A percentile compares a stretch with the other conserved stretches of the same genome.
phyloP scores from a whole-genome alignment of 1,139 yeast genomes.

The Suhomyces bokatorum region DNA sequence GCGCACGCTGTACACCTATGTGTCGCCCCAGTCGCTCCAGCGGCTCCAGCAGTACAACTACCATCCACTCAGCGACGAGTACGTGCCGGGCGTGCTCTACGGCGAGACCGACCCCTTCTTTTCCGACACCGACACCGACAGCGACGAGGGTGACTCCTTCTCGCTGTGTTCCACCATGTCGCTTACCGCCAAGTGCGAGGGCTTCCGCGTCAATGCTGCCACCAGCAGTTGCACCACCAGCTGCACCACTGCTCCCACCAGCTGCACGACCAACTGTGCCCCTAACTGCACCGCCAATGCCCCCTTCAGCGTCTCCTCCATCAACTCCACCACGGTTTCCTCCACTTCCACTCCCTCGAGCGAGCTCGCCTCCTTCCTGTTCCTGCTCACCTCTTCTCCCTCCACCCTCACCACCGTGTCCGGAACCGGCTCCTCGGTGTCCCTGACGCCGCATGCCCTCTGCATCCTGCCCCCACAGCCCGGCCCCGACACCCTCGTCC shows the following conservation, averaged over 20 bases:
- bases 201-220: not conserved
- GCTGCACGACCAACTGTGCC: too few species aligned
- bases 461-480: slow-evolving; percentile 9
- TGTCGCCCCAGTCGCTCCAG: slow-evolving; percentile 10
- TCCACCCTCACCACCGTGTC: slow-evolving; percentile 3
- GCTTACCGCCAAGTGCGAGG: not conserved
- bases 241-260: too few species aligned
- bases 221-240: too few species aligned
- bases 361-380: not conserved
- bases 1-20: slow-evolving; percentile 10
- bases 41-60: slow-evolving; percentile 10
- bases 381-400: not conserved
- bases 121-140: slow-evolving; percentile 11
- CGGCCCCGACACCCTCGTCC: slow-evolving; percentile 3
- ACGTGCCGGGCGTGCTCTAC: slow-evolving; percentile 9
- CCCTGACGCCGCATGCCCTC: slow-evolving; percentile 2
- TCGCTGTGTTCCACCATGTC: slow-evolving; percentile 7
- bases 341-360: too few species aligned
- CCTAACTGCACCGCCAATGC: not conserved
- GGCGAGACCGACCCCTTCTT: slow-evolving; percentile 8
- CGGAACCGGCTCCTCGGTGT: slow-evolving; percentile 1
- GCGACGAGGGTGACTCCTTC: slow-evolving; percentile 10
- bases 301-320: not conserved
- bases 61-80: slow-evolving; percentile 14
- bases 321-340: not conserved